These are phyloP conservation scores for Beauveria caledonica DNA, from an alignment of 2,329 filamentous ascomycete genomes.

Conservation along the genomic window DNA sequence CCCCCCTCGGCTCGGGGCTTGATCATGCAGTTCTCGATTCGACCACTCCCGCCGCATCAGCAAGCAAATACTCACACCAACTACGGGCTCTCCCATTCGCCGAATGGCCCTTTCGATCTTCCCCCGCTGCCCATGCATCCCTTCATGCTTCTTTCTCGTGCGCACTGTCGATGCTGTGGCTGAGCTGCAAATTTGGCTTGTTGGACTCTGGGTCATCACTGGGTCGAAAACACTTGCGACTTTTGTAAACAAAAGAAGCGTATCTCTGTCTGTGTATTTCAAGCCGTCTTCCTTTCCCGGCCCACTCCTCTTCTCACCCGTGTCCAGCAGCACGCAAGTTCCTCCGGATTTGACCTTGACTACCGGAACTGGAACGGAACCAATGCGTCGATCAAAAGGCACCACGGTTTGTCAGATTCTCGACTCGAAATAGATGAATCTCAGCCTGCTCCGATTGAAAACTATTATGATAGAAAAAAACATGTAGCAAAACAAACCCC, in stretches of 20 bases:
- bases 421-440: not conserved
- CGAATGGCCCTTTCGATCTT: not conserved
- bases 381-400: not conserved
- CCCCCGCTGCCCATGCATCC: not conserved
- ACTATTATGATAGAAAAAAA: constrained; percentile 33
- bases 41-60: not conserved
- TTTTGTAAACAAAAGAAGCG: constrained; percentile 11
- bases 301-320: not conserved
- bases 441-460: constrained; percentile 46
- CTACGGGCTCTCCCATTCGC: not conserved
- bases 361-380: not conserved
- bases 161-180: constrained; percentile 22
- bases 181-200: constrained; percentile 52
- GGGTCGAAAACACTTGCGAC: constrained; percentile 22
- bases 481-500: constrained; percentile 10
- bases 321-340: not conserved
- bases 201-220: constrained; percentile 45
- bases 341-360: not conserved
- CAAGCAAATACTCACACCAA: not conserved
- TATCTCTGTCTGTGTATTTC: constrained; percentile 11
- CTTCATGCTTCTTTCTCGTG: not conserved
- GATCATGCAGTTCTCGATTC: not conserved
- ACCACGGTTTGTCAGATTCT: not conserved
- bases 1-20: not conserved
- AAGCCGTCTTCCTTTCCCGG: not conserved